Percentiles rank a stretch among this genome's conserved stretches.
phyloP scores from a whole-genome alignment of 2,329 filamentous ascomycete genomes.

The Helotiales sp. region DNA sequence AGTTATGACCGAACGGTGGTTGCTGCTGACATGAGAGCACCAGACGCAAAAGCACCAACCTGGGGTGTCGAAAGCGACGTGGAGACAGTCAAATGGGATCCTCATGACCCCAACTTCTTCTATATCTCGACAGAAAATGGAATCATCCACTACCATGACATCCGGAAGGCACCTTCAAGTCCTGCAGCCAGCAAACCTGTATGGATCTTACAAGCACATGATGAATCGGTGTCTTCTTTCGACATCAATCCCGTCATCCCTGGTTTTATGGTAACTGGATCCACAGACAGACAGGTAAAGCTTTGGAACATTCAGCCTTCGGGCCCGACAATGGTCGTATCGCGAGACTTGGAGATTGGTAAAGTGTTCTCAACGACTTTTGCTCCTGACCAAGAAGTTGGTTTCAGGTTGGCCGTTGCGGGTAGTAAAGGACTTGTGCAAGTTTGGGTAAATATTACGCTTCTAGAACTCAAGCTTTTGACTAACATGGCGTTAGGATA shows the following conservation, averaged over 20 bases:
- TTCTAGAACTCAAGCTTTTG: neutral
- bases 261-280: constrained; percentile 90
- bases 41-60: constrained; percentile 75
- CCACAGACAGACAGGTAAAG: constrained; percentile 93
- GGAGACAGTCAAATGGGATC: constrained; percentile 89
- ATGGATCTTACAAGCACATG: constrained; percentile 95
- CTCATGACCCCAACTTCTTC: constrained; percentile 90
- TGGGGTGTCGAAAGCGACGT: constrained; percentile 97
- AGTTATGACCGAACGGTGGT: constrained; percentile 94
- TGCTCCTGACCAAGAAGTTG: constrained; percentile 85
- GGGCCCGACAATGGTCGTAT: constrained; percentile 87
- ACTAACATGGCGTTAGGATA: constrained; percentile 29
- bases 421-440: constrained; percentile 92
- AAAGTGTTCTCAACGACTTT: constrained; percentile 92
- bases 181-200: constrained; percentile 78
- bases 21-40: constrained; percentile 94
- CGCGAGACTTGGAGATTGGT: constrained; percentile 88
- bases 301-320: constrained; percentile 86
- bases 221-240: constrained; percentile 87
- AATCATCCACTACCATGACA: constrained; percentile 88
- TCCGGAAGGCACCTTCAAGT: constrained; percentile 71
- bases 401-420: constrained; percentile 88
- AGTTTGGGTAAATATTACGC: constrained; percentile 71
- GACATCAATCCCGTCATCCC: constrained; percentile 89
- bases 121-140: constrained; percentile 93